phyloP scores from a whole-genome alignment of 495 filamentous ascomycete species.

The Xylaria flabelliformis region DNA sequence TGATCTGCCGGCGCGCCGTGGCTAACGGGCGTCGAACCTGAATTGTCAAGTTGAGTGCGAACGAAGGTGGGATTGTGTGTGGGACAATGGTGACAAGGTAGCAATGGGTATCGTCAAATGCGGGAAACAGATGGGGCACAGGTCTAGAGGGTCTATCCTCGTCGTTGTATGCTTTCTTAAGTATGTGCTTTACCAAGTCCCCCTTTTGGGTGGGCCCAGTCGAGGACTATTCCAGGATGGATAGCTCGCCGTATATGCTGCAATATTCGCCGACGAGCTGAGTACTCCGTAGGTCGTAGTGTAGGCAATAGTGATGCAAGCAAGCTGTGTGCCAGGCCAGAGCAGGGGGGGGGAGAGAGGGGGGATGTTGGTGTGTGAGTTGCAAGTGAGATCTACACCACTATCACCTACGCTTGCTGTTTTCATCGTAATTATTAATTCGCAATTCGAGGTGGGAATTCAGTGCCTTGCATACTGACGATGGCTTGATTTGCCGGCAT shows the following conservation, averaged over 20 bases:
- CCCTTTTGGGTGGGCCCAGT: constrained; percentile 8
- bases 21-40: neutral
- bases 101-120: constrained; percentile 1
- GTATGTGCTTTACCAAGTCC: constrained; percentile 8
- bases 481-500: neutral
- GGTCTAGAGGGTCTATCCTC: constrained; percentile 1
- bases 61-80: neutral
- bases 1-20: neutral
- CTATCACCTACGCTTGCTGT: constrained; percentile 15
- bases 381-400: constrained; percentile 13
- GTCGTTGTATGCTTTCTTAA: constrained; percentile 14
- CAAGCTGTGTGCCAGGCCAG: neutral
- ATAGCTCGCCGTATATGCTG: neutral
- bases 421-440: constrained; percentile 2
- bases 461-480: neutral
- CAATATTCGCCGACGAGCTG: constrained; percentile 5
- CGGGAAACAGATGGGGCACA: constrained; percentile 11
- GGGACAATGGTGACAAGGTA: neutral
- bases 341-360: constrained; percentile 12
- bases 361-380: constrained; percentile 3
- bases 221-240: constrained; percentile 16
- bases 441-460: neutral
- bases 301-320: neutral
- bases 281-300: neutral
- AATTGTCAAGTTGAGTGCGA: neutral